Evolutionary conservation across 352 stramenopile genomes (phyloP).

Genomic region (Phytopythium montanum): DNA sequence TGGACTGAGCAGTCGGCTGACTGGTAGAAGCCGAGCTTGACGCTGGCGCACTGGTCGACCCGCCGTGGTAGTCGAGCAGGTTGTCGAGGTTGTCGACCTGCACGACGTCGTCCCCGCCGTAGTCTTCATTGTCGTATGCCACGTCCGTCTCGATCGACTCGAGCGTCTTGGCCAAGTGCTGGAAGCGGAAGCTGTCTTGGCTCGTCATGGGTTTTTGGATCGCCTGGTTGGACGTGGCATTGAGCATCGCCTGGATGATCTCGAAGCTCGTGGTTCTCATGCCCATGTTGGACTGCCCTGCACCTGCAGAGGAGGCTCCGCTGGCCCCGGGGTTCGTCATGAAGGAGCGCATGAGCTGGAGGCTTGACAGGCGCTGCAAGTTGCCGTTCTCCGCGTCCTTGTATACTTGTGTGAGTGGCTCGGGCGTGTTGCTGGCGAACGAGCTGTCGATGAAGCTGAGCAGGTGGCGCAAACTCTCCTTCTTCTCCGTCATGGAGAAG

Average conservation of each 20-base stretch:
- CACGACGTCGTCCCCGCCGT: conserved; percentile 75
- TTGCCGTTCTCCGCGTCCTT: conserved; percentile 72
- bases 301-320: conserved; percentile 3
- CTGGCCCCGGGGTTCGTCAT: conserved; percentile 21
- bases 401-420: conserved; percentile 79
- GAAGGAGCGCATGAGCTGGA: conserved; percentile 82
- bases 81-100: conserved; percentile 86
- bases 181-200: conserved; percentile 85
- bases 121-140: conserved; percentile 81
- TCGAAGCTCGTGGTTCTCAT: conserved; percentile 82
- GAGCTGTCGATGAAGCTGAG: conserved; percentile 85
- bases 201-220: conserved; percentile 88
- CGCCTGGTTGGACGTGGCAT: conserved; percentile 76
- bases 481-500: conserved; percentile 86
- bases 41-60: conserved; percentile 14
- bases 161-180: conserved; percentile 71
- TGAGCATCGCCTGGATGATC: conserved; percentile 87
- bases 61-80: conserved; percentile 70
- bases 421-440: conserved; percentile 66
- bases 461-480: conserved; percentile 76
- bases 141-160: conserved; percentile 83
- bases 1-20: conserved; percentile 5
- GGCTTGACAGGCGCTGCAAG: conserved; percentile 66
- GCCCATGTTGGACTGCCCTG: conserved; percentile 35
- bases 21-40: conserved; percentile 4